phyloP scores from a whole-genome alignment of 1,284 basidiomycete genomes.

The Afroboletus lepidellus region DNA sequence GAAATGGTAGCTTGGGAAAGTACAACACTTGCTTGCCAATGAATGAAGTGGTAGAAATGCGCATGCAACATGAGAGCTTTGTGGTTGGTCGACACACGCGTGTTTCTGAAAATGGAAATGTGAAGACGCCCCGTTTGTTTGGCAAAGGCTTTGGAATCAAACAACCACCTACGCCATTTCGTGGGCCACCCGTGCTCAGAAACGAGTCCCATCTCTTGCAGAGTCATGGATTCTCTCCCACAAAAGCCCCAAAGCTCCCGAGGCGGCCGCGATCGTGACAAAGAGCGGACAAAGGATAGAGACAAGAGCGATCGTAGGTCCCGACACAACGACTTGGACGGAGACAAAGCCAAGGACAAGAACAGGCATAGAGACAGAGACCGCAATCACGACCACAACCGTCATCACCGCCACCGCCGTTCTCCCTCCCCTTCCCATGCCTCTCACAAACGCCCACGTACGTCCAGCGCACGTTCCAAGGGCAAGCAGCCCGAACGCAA shows the following conservation, averaged over 20 bases:
- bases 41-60: too few relatives aligned
- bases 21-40: too few relatives aligned
- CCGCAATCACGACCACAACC: background rate
- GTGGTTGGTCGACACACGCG: too few relatives aligned
- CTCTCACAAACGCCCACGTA: slow-evolving; percentile 19
- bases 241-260: slow-evolving; percentile 19
- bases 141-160: background rate
- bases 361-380: background rate
- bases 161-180: background rate
- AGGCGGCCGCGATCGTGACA: slow-evolving; percentile 14
- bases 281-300: slow-evolving; percentile 11
- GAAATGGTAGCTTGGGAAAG: too few relatives aligned
- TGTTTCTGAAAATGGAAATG: too few relatives aligned
- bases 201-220: background rate
- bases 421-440: slow-evolving; percentile 16
- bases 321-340: slow-evolving; percentile 10
- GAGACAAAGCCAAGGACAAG: background rate
- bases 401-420: slow-evolving; percentile 7
- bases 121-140: too few relatives aligned
- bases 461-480: slow-evolving; percentile 14
- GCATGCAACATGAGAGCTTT: too few relatives aligned
- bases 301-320: slow-evolving; percentile 11
- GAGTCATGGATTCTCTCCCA: slow-evolving; percentile 23
- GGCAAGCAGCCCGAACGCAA: slow-evolving; percentile 15
- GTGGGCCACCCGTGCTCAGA: background rate